Percentiles rank a stretch among this genome's conserved stretches.
Conservation (phyloP, 176 grass and related monocot genomes). For the Bonia amplexicaulis region DNA sequence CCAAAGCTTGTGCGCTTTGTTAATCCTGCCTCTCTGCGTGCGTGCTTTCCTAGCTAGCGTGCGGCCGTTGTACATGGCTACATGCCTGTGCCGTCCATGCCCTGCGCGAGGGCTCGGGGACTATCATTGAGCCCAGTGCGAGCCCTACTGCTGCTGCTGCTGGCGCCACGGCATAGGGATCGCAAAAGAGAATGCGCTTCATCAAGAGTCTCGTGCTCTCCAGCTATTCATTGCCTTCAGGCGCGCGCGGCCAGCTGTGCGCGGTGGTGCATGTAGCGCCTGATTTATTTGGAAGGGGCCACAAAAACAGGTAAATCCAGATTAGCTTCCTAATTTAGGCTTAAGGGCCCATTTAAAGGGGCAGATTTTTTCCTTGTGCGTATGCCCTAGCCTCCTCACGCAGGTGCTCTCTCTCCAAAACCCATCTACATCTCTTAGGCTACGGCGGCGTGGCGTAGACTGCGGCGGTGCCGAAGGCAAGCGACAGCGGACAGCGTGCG, state of each 20-base stretch:
- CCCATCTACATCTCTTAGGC: too few relatives aligned
- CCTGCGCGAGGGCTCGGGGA: slow-evolving; percentile 32
- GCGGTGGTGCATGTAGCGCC: background rate
- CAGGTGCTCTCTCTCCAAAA: too few relatives aligned
- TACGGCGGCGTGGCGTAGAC: too few relatives aligned
- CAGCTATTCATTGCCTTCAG: slow-evolving; percentile 52
- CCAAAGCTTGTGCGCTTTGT: slow-evolving; percentile 46
- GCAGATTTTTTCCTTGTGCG: too few relatives aligned
- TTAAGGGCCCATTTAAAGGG: too few relatives aligned
- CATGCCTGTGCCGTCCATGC: background rate
- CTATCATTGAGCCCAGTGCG: slow-evolving; percentile 51
- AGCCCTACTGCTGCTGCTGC: background rate
- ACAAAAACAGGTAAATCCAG: too few relatives aligned
- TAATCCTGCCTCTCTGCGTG: background rate
- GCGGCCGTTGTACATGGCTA: background rate
- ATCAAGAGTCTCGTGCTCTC: slow-evolving; percentile 27
- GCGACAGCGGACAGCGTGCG: too few relatives aligned
- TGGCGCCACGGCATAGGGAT: background rate
- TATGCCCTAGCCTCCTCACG: too few relatives aligned
- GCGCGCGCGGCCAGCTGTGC: background rate
- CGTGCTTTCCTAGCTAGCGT: background rate
- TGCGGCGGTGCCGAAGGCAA: too few relatives aligned
- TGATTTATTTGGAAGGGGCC: too few relatives aligned
- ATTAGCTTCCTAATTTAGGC: too few relatives aligned
- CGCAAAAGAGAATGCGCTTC: background rate